These are phyloP conservation scores for Clarireedia monteithiana DNA, from an alignment of 2,329 filamentous ascomycete genomes.

Conservation along the genomic window DNA sequence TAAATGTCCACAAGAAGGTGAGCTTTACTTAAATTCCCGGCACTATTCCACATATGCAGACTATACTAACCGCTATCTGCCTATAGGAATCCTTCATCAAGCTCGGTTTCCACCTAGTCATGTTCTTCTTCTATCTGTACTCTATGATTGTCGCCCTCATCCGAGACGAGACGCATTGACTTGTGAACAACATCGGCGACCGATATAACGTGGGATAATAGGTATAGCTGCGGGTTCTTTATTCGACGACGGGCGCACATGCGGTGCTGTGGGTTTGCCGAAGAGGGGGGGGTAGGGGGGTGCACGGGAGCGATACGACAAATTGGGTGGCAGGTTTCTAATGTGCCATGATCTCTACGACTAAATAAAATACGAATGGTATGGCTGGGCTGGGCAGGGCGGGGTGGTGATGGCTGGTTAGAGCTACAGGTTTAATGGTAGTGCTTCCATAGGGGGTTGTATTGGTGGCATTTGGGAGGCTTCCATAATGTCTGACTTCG, in stretches of 20 bases:
- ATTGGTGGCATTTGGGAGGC: slow-evolving; percentile 7
- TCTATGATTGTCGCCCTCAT: slow-evolving; percentile 60
- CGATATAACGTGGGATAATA: slow-evolving; percentile 20
- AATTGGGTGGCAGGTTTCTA: slow-evolving; percentile 7
- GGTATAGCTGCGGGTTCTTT: slow-evolving; percentile 1
- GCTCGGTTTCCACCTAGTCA: slow-evolving; percentile 94
- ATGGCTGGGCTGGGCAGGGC: slow-evolving; percentile 1
- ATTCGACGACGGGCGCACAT: neutral
- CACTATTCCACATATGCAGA: neutral
- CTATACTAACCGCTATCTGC: slow-evolving; percentile 4
- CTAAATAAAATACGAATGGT: slow-evolving; percentile 7
- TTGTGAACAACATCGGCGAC: slow-evolving; percentile 18
- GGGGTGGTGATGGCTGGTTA: neutral
- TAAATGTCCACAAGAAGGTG: slow-evolving; percentile 99
- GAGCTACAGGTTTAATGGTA: neutral
- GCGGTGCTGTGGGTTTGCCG: neutral
- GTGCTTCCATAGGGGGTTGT: slow-evolving; percentile 12
- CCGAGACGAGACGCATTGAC: slow-evolving; percentile 83
- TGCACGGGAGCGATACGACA: neutral
- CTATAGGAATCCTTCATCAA: slow-evolving; percentile 94
- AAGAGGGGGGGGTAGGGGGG: neutral
- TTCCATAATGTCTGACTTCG: slow-evolving; percentile 15
- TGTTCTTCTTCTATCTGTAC: slow-evolving; percentile 99
- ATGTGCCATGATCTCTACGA: slow-evolving; percentile 11
- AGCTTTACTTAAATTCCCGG: neutral